phyloP scores from a whole-genome alignment of 345 rosid species.

The Corchorus capsularis region DNA sequence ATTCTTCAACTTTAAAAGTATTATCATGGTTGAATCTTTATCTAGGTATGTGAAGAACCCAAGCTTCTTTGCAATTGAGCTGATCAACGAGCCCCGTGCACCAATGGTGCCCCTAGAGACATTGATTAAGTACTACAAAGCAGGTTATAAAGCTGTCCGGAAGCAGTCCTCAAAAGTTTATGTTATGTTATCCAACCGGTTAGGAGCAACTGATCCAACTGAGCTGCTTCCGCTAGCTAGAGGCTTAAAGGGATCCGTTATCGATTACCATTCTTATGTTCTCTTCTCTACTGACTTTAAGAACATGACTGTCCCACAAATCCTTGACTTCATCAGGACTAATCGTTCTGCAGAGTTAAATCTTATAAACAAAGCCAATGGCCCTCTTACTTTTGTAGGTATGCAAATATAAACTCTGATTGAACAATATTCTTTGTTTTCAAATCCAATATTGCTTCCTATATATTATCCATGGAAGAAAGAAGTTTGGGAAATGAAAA shows the following conservation, averaged over 20 bases:
- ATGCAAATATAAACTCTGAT: not conserved
- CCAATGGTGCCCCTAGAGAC: slow-evolving; percentile 42
- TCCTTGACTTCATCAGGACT: slow-evolving; percentile 46
- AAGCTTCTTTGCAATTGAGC: slow-evolving; percentile 55
- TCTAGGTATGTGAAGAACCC: slow-evolving; percentile 49
- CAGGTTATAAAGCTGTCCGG: slow-evolving; percentile 54
- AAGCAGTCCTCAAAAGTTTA: slow-evolving; percentile 16
- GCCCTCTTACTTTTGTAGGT: slow-evolving; percentile 64
- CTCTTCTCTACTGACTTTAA: not conserved
- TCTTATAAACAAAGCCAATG: slow-evolving; percentile 39
- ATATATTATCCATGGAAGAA: not conserved
- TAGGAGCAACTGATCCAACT: slow-evolving; percentile 36
- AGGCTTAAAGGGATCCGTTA: slow-evolving; percentile 34
- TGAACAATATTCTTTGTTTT: too few species aligned
- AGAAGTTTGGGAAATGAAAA: too few species aligned
- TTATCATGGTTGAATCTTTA: not conserved
- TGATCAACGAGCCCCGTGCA: slow-evolving; percentile 55
- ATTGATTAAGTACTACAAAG: slow-evolving; percentile 43
- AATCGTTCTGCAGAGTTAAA: slow-evolving; percentile 39
- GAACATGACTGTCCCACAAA: slow-evolving; percentile 44
- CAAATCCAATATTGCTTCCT: too few species aligned
- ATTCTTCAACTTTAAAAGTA: too few species aligned
- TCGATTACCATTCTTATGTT: not conserved
- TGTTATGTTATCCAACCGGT: slow-evolving; percentile 48
- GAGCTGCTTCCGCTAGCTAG: slow-evolving; percentile 51